Evolutionary conservation across 2,329 filamentous ascomycete genomes (phyloP), one percentile per base, ranked within the genome.

Genomic region (Pestalotiopsis sp.): DNA sequence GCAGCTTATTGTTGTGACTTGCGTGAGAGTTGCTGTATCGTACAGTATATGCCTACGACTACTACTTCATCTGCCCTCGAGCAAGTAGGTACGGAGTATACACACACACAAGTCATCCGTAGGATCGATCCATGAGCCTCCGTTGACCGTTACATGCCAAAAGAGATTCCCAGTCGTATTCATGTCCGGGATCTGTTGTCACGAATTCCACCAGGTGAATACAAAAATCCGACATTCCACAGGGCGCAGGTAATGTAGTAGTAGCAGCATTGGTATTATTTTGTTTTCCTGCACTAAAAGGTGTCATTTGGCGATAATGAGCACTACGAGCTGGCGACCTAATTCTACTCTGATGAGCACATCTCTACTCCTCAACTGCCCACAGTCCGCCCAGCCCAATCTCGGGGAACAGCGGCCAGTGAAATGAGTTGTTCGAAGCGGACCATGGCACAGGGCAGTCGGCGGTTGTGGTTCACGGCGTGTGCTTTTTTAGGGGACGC

Each of bases 401-500:
- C 59, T 62, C 59, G 31, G 59, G 36, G 59, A 57, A 52, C 56
- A 52, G 49, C 36, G n/a, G 52, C 52, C 64, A 66, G 31, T 20
- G n/a, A 57, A 66, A 57, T 66, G 64, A 66, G 64, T 31, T 14
- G 41, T 57, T 36, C 23, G 31, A 38, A 52, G 45, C 17, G 17
- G 61, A 20, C 41, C 61, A 45, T 39, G 23, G 64, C 64, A 66
- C 64, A 59, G 64, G 39, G 56, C 64, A 66, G 45, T 56, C 20
- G 39, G 64, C 52, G 52, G 64, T 27, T 59, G 56, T n/a, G n/a
- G 52, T 66, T 45, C 58, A 66, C 64, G 64, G 64, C 56, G 52
- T 59, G 64, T 66, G 36, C 64, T 60, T 66, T 66, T 66, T 41
- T 66, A 60, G 64, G 64, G 52, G 56, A 45, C 61, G 23, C 27